phyloP scores from a whole-genome alignment of 306 rosid genomes.

The Gastrolobium villosum region DNA sequence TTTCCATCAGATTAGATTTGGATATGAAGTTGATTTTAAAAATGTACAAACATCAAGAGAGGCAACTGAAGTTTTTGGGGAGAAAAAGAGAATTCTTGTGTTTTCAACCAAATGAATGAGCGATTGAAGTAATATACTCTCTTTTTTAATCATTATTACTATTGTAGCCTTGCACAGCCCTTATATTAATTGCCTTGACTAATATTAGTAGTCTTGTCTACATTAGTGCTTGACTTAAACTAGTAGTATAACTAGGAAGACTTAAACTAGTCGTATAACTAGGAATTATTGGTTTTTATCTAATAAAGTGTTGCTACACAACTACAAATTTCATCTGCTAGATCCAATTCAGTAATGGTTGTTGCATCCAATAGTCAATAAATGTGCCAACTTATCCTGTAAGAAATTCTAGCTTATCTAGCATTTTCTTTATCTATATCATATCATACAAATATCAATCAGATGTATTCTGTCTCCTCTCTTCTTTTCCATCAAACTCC shows the following conservation, averaged over 20 bases:
- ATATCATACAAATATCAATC: neutral
- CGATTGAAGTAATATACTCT: neutral
- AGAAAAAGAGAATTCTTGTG: neutral
- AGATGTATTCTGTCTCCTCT: constrained; percentile 26
- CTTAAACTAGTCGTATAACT: neutral
- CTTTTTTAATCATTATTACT: neutral
- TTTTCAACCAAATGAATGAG: constrained; percentile 11
- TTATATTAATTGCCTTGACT: neutral
- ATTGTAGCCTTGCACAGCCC: constrained; percentile 3
- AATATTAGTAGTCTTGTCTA: too few species aligned
- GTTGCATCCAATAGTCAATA: constrained; percentile 6
- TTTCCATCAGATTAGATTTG: neutral
- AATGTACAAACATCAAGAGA: constrained; percentile 6
- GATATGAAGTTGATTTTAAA: constrained; percentile 1
- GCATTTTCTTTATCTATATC: neutral
- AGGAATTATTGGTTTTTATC: neutral
- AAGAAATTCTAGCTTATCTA: neutral
- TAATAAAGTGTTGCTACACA: neutral
- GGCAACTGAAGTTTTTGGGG: neutral
- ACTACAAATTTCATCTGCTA: neutral
- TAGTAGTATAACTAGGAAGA: constrained; percentile 1
- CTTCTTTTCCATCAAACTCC: constrained; percentile 8
- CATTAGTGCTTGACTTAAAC: neutral
- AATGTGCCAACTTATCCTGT: neutral
- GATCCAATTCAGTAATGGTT: neutral